These are phyloP conservation scores for Teratosphaeria zuluensis DNA, from an alignment of 2,329 filamentous ascomycete species.

Conservation along the genomic window DNA sequence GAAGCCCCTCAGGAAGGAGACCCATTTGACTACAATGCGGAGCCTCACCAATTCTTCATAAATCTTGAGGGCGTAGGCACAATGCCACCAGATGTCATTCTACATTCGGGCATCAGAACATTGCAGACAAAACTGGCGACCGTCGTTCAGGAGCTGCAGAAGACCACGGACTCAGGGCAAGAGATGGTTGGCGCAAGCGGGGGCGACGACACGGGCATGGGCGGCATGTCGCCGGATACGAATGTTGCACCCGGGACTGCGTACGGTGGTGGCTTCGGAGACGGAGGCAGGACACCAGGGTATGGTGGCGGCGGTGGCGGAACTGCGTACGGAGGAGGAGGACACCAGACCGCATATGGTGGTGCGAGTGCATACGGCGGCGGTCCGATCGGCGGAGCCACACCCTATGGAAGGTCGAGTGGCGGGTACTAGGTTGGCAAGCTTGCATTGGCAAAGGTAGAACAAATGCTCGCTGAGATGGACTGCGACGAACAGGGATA, in stretches of 20 bases:
- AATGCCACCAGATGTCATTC: conserved; percentile 79
- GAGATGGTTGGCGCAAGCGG: conserved; percentile 49
- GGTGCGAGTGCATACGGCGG: conserved; percentile 1
- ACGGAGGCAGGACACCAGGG: conserved; percentile 5
- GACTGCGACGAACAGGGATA: too few relatives aligned
- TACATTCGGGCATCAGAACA: conserved; percentile 78
- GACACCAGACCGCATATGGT: conserved; percentile 4
- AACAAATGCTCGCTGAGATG: too few relatives aligned
- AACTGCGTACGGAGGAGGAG: conserved; percentile 5
- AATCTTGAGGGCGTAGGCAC: conserved; percentile 85
- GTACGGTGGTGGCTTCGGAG: conserved; percentile 4
- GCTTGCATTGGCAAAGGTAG: not conserved
- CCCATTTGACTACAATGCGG: conserved; percentile 81
- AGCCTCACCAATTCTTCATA: conserved; percentile 73
- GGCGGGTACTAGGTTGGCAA: conserved; percentile 2
- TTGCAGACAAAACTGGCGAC: conserved; percentile 83
- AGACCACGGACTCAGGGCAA: conserved; percentile 41
- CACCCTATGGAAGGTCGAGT: conserved; percentile 7
- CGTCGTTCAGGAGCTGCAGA: conserved; percentile 56
- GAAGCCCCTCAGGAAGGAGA: conserved; percentile 72
- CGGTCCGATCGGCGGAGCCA: conserved; percentile 5
- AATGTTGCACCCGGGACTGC: conserved; percentile 3
- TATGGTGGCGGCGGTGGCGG: conserved; percentile 4
- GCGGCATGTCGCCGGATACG: conserved; percentile 2
- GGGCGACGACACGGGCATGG: conserved; percentile 54